Evolutionary conservation across 495 filamentous ascomycete genomes (phyloP), one percentile per base, ranked within the genome.

Genomic region (Penicillium angulare): DNA sequence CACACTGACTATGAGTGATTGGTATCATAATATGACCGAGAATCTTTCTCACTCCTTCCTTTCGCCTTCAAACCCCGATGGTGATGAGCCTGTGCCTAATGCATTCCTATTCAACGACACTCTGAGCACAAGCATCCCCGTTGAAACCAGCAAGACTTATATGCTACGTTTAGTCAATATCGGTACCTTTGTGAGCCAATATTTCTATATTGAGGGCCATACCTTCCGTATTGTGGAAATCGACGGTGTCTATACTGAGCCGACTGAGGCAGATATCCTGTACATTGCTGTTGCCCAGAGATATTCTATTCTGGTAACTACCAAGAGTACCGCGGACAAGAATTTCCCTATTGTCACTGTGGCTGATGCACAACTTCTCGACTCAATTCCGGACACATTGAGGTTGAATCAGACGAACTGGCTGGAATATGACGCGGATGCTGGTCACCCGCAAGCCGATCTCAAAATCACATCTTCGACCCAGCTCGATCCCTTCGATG

Each of bases 151-250:
- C 12, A 92, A 86, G 62, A 95, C 89, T 0, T 96, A 96, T 50
- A 71, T 92, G 10, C 77, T 96, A 61, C 84, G 85, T 12, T 73
- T 92, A 47, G 67, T 89, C 63, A 93, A 93, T 61, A 84, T 88
- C 35, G 85, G 80, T 5, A 85, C 85, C 8, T 89, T 89, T 63
- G 79, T 85, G 45, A 79, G 87, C 61, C 67, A 91, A 57, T 88
- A 87, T 78, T 83, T 92, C 67, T 88, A 85, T 77, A 83, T 92
- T 60, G 85, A 90, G 49, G 83, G 79, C 5, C 87, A 91, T 56
- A 81, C 76, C 44, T 76, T 86, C 43, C 72, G 56, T 13, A 74
- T 89, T 29, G 73, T 84, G 22, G 81, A 82, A 57, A 66, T 79
- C 18, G 76, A 79, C 49, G 78, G 77, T 13, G 69, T 79, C n/a